Base-by-base conservation (phyloP, 495 filamentous ascomycete species). In the Hypoxylon trugodes region DNA sequence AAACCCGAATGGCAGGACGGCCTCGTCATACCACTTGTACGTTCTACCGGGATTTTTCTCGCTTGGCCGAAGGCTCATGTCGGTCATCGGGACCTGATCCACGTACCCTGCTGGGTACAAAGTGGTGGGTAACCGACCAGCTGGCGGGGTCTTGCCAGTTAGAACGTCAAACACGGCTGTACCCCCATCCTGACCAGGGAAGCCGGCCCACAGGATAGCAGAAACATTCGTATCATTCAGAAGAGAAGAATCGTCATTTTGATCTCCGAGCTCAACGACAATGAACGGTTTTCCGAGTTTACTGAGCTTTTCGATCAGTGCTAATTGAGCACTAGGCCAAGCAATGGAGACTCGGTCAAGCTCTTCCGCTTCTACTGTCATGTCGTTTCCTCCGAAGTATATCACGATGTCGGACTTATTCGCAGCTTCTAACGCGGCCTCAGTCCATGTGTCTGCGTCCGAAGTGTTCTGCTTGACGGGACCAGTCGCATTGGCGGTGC, bases 71-170 rank as follows among this genome's bases (percentile, higher is more conserved):
- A 81, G 68, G 26, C 47, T 70, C 78, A 81, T 81, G 35, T 81
- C 72, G 0, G 74, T 76, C 69, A 77, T 72, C 24, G 72, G 67
- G 2, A 75, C 69, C n/a, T 67, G 57, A 5, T 68, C 41, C 12
- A 73, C 74, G 58, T 77, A 82, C 22, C 58, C 69, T 3, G 71
- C 62, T 2, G 77, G 77, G 47, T 82, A 82, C 51, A 75, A 56
- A 1, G 84, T 87, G 32, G 86, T 85, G 0, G 86, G 84, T 1
- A 89, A 74, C 33, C 86, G 82, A n/a, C 82, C 87, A 4, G 82
- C 84, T 0, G 84, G 85, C 24, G 80, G 76, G 4, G 72, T 74
- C 6, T 67, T 71, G 4, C 84, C 85, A 25, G 77, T 82, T 22
- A 88, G 38, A 1, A 86, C 65, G 30, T 86, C 74, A 8, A 82